These are phyloP conservation scores for Lasiodiplodia theobromae DNA, from an alignment of 2,329 filamentous ascomycete species.

Conservation along the genomic window DNA sequence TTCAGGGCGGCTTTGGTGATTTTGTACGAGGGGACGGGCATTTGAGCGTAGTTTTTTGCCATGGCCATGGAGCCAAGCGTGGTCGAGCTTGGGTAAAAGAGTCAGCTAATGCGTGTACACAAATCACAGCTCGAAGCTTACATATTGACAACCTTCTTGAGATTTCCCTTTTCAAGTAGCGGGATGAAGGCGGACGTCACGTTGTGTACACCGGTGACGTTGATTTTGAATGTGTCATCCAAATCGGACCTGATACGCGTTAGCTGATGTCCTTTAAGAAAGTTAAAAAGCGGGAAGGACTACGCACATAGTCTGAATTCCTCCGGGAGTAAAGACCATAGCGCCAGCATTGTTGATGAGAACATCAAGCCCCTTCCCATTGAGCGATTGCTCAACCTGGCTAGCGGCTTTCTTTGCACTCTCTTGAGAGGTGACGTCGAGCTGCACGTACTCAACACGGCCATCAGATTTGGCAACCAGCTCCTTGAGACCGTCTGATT, in stretches of 20 bases:
- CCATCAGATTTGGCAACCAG: conserved; percentile 41
- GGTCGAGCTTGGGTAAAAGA: conserved; percentile 44
- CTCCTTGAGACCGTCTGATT: conserved; percentile 44
- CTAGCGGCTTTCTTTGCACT: conserved; percentile 48
- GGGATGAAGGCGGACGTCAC: conserved; percentile 51
- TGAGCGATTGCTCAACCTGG: conserved; percentile 37
- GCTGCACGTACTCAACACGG: conserved; percentile 38
- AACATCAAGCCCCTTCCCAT: conserved; percentile 8
- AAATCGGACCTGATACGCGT: conserved; percentile 35
- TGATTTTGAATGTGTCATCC: conserved; percentile 41
- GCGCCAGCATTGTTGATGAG: conserved; percentile 25
- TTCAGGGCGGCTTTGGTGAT: conserved; percentile 59
- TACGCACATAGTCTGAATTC: conserved; percentile 8
- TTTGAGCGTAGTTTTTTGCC: conserved; percentile 34
- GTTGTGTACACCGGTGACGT: conserved; percentile 50
- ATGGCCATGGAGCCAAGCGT: conserved; percentile 52
- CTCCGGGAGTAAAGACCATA: conserved; percentile 2
- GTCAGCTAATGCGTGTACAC: conserved; percentile 28
- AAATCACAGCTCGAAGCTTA: conserved; percentile 32
- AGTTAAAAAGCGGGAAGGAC: neutral
- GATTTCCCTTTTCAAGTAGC: conserved; percentile 46
- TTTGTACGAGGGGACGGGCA: conserved; percentile 49
- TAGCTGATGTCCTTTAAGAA: neutral
- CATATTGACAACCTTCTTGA: conserved; percentile 57
- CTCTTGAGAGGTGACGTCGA: conserved; percentile 53